Percentiles rank a stretch among this genome's conserved stretches.
phyloP scores from a whole-genome alignment of 139 green algal species.

The Eudorina sp. region DNA sequence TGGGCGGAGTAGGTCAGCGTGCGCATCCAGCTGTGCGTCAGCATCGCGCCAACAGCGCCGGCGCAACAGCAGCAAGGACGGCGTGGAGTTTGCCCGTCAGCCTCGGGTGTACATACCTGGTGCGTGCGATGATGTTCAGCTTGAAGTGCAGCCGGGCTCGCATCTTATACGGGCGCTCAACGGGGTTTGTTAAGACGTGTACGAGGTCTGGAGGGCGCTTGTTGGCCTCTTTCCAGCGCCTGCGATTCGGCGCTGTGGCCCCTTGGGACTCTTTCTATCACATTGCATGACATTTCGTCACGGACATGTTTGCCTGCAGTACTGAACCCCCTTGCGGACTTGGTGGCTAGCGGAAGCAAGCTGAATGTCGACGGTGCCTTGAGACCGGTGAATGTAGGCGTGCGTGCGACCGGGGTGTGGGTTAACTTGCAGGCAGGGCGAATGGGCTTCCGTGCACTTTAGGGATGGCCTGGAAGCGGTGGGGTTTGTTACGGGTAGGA shows the following conservation, averaged over 20 bases:
- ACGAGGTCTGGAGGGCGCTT: background rate
- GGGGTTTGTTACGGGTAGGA: conserved; percentile 15
- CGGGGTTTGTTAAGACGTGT: background rate
- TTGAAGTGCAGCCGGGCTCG: background rate
- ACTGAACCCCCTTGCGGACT: background rate
- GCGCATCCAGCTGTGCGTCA: conserved; percentile 1
- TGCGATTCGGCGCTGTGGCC: conserved; percentile 22
- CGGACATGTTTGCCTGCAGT: background rate
- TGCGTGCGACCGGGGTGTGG: background rate
- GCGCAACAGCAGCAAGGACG: background rate
- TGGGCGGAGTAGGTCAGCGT: background rate
- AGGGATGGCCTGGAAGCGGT: background rate
- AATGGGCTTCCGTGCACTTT: background rate
- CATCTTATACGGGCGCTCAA: background rate
- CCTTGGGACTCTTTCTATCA: background rate
- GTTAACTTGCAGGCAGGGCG: background rate
- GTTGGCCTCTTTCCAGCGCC: conserved; percentile 33
- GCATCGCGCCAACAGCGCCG: background rate
- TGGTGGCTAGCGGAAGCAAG: background rate
- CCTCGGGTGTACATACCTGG: conserved; percentile 28
- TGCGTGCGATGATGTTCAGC: background rate
- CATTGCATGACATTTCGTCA: background rate
- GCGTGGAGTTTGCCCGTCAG: conserved; percentile 7
- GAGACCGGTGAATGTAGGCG: background rate
- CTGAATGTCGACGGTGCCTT: background rate